Evolutionary conservation across 495 filamentous ascomycete genomes (phyloP).

Genomic region (Pyronema omphalodes): DNA sequence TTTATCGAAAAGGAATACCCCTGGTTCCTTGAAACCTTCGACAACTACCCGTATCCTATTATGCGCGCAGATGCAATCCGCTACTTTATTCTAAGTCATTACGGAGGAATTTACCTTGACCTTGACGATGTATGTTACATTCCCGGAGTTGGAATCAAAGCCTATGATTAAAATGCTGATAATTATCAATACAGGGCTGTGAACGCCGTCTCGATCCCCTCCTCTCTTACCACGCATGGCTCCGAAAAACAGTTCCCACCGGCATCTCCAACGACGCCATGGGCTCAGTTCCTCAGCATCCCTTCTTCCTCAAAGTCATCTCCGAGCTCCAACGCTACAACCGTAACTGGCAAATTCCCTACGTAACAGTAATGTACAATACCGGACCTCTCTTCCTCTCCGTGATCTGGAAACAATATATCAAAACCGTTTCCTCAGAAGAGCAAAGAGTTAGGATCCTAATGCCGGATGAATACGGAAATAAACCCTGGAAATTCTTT

Average conservation of each 20-base stretch:
- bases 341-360: slow-evolving; percentile 60
- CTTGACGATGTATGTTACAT: slow-evolving; percentile 58
- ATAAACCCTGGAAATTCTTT: slow-evolving; percentile 59
- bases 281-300: slow-evolving; percentile 61
- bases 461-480: slow-evolving; percentile 38
- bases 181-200: slow-evolving; percentile 42
- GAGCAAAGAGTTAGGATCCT: slow-evolving; percentile 22
- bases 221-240: slow-evolving; percentile 63
- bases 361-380: slow-evolving; percentile 76
- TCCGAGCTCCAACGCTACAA: slow-evolving; percentile 52
- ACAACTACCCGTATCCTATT: slow-evolving; percentile 61
- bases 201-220: slow-evolving; percentile 64
- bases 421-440: slow-evolving; percentile 23
- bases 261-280: slow-evolving; percentile 85
- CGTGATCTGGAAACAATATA: slow-evolving; percentile 69
- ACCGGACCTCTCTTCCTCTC: slow-evolving; percentile 73
- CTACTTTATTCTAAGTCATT: slow-evolving; percentile 71
- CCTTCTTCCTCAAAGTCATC: slow-evolving; percentile 61
- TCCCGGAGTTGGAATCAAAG: slow-evolving; percentile 1
- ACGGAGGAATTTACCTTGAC: slow-evolving; percentile 77
- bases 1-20: slow-evolving; percentile 66
- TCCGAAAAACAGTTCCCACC: slow-evolving; percentile 60
- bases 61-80: slow-evolving; percentile 76
- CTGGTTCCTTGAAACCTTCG: slow-evolving; percentile 74
- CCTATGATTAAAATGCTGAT: background rate